Base-by-base conservation (phyloP, 2,329 filamentous ascomycete species). In the Fusarium robinianum region DNA sequence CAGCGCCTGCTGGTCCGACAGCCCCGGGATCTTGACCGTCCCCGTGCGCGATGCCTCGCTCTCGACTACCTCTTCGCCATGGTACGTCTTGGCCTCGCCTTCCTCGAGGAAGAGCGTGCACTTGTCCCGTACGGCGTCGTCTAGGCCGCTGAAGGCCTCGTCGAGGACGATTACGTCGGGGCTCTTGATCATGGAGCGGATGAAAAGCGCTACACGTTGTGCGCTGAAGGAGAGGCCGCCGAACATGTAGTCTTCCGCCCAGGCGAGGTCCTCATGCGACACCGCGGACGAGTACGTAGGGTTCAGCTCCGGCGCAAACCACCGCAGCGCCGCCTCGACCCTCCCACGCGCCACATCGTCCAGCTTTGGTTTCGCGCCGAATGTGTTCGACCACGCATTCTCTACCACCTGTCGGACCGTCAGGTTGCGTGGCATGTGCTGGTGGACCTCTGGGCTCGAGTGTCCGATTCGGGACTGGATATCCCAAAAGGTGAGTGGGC, bases 371-470 rank as follows among this genome's bases (percentile, higher is more conserved):
- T 77, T 82, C 2, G 83, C 78, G 11, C 87, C 76, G 56, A 95
- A 95, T 0, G 94, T 96, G 45, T 95, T 88, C 2, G 90, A 86
- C 85, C 90, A 97, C 0, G 92, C 90, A 35, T 85, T 92, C 63
- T 94, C 89, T 1, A 99, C 66, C 0, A 89, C 80, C 35, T 85
- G 78, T 2, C 89, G 80, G 8, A 96, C 71, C 0, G 84, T 85
- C 32, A 96, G 73, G 23, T 79, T 75, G 34, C 85, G 84, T 1
- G 94, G 92, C 71, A 97, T 96, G 67, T 95, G 90, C 38, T 89
- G 85, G 61, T 97, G 91, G 5, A 97, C 87, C 65, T 97, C 94
- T 0, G 94, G 94, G 49, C 89, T 95, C 0, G 90, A 94, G 66
- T 97, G 91, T 8, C 94, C 94, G 54, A 99, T 88, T 16, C 88